phyloP scores from a whole-genome alignment of 139 green algal genomes.

The Chlorella sp. region DNA sequence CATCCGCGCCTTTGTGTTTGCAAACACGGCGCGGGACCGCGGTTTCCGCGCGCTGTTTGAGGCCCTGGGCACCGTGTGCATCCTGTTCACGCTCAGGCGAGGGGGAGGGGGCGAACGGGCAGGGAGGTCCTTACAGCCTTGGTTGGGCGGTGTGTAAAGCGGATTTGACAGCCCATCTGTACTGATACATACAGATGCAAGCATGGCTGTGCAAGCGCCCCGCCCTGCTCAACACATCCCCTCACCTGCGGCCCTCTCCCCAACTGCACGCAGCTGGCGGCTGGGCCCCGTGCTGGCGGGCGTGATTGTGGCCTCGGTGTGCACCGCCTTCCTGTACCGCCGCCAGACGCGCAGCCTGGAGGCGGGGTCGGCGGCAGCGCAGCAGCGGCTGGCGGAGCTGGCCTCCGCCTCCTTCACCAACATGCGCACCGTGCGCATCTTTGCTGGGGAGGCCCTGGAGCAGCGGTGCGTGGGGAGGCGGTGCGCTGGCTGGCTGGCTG shows the following conservation, averaged over 20 bases:
- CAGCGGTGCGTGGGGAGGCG: slow-evolving; percentile 37
- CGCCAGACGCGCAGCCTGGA: slow-evolving; percentile 68
- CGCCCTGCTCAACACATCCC: not conserved
- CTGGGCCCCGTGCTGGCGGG: slow-evolving; percentile 80
- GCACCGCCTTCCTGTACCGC: slow-evolving; percentile 79
- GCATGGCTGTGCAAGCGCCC: not conserved
- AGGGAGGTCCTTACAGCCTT: no score
- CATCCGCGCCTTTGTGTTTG: slow-evolving; percentile 83
- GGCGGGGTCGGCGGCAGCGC: slow-evolving; percentile 43
- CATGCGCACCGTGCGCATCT: slow-evolving; percentile 71
- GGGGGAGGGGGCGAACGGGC: not conserved
- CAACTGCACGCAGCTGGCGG: slow-evolving; percentile 49
- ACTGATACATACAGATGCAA: not conserved
- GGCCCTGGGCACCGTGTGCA: slow-evolving; percentile 66
- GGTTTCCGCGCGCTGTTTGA: slow-evolving; percentile 80
- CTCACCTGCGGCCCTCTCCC: not conserved
- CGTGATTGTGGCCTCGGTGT: slow-evolving; percentile 79
- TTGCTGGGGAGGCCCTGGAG: slow-evolving; percentile 87
- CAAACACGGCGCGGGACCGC: slow-evolving; percentile 79
- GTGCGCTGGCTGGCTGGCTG: no score
- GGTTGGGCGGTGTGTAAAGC: not conserved
- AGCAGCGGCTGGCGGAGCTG: slow-evolving; percentile 73
- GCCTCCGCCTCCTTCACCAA: slow-evolving; percentile 31
- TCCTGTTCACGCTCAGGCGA: slow-evolving; percentile 56
- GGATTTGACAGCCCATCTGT: not conserved